These are phyloP conservation scores for Phytophthora tubulina DNA, from an alignment of 352 stramenopile species.

Conservation along the genomic window DNA sequence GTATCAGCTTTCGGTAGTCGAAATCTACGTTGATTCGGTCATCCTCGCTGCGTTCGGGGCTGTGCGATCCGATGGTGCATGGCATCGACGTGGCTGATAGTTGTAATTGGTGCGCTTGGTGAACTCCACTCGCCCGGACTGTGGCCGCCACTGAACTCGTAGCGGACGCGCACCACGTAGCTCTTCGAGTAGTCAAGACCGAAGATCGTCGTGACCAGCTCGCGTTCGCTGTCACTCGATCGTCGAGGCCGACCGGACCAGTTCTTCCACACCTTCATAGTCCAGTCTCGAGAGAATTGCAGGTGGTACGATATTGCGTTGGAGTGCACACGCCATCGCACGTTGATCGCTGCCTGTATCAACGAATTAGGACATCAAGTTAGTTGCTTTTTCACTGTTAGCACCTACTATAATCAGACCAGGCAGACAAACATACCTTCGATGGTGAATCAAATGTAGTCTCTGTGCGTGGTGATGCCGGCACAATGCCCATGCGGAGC, in stretches of 20 bases:
- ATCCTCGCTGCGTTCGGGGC: conserved; percentile 28
- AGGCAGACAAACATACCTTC: conserved; percentile 52
- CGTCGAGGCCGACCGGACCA: conserved; percentile 63
- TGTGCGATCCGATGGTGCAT: conserved; percentile 37
- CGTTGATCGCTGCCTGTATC: conserved; percentile 66
- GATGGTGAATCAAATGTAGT: conserved; percentile 60
- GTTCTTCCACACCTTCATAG: conserved; percentile 85
- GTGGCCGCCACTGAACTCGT: conserved; percentile 63
- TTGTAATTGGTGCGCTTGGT: conserved; percentile 58
- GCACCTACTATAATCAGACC: not conserved
- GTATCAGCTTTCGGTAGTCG: conserved; percentile 1
- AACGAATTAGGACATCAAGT: not conserved
- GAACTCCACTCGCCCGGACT: conserved; percentile 68
- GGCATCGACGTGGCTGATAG: conserved; percentile 45
- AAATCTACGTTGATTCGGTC: not conserved
- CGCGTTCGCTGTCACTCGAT: conserved; percentile 57
- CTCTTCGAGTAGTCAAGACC: conserved; percentile 79
- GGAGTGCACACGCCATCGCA: conserved; percentile 64
- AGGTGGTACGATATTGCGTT: conserved; percentile 69
- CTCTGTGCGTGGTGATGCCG: conserved; percentile 54
- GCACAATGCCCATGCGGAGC: conserved; percentile 56
- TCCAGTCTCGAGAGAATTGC: conserved; percentile 77
- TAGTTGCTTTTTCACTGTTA: not conserved
- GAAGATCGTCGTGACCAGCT: conserved; percentile 72
- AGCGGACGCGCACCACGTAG: conserved; percentile 79